Base-by-base conservation (phyloP, 108 stramenopile genomes). In the Conticribra weissflogii region DNA sequence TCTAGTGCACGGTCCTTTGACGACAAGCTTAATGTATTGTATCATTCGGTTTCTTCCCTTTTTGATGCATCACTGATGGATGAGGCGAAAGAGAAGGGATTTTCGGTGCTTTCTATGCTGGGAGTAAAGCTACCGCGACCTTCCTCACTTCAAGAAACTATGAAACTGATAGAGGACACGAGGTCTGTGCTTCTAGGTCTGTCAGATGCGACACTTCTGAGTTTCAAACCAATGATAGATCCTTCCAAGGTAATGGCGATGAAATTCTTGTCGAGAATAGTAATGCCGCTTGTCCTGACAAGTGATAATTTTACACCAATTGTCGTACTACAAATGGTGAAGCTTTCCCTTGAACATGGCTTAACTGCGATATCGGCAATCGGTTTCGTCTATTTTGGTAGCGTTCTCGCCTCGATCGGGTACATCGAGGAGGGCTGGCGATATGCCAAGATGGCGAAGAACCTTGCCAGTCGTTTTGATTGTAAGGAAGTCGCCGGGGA, bases 291-390 rank as follows among this genome's bases (percentile, higher is more conserved):
- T 8, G 16, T 48, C 18, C 33, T 15, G 23, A 22, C 64, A 54
- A 32, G 27, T 41, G 17, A 15, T 21, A 30, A 34, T 33, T 17
- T n/a, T 3, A 41, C 23, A 27, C 45, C 28, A 24, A 15, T 71
- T 4, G 19, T 68, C 1, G 28, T 22, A 17, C 32, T 67, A 18
- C 59, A 68, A 29, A 53, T 67, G 49, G 61, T 68, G 3, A 27
- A 61, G 19, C 41, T 68, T 14, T 45, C 73, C 5, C 46, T 67
- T 19, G 21, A 3, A 22, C 58, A 74, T 57, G 73, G 73, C 22
- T 18, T 74, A 19, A 52, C 54, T n/a, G 51, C 66, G 14, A 12
- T 34, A 5, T 67, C 66, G 3, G 47, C 73, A 2, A 17, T 68
- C 15, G 73, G 3, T 25, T 74, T 74, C 31, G 73, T 36, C 17